Base-by-base conservation (phyloP, 2,329 filamentous ascomycete genomes). In the Claviceps sp. region DNA sequence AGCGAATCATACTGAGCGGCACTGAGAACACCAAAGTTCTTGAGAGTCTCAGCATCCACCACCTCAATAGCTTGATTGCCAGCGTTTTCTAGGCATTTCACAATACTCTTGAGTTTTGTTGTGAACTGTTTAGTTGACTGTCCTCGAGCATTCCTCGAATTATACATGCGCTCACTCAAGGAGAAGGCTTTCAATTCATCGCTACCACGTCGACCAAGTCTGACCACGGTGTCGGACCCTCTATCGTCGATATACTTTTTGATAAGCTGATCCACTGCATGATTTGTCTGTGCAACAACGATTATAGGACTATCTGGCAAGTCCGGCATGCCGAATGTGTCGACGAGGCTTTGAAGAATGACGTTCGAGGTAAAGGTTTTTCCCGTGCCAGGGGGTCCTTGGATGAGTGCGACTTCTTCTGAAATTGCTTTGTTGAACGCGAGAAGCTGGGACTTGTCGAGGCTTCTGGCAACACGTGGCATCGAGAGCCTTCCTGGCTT, bases 241-340 rank as follows among this genome's bases (percentile, higher is more conserved):
- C 0, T 59, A 51, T 39, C 38, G 1, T 69, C 61, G 1, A 80
- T 71, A 16, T 88, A 73, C 51, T 83, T 79, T 1, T 70, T 68
- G 0, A 95, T 71, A 0, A 96, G 71, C 61, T 95, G 89, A 58
- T 96, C 89, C 0, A 95, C 70, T 0, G 89, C 89, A 65, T 95
- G 88, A 53, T 96, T 96, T 0, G 89, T 96, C 59, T 95, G 88
- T 7, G 88, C 88, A 0, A 88, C 78, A 3, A 95, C 73, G 20
- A 95, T 74, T 34, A 96, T 82, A 0, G 86, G 86, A 1, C 56
- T 37, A 50, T 2, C 42, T 37, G 5, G 52, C 1, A 66, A 71
- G 1, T 62, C 59, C 2, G 64, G 69, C 1, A 17, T 3, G 29
- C 37, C 37, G 29, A 47, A n/a, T 2, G 83, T 72, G 46, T 78